Percentiles rank a stretch among this genome's conserved stretches.
These are phyloP conservation scores for Paraconiothyrium brasiliense DNA, from an alignment of 2,329 filamentous ascomycete species.

Conservation along the genomic window DNA sequence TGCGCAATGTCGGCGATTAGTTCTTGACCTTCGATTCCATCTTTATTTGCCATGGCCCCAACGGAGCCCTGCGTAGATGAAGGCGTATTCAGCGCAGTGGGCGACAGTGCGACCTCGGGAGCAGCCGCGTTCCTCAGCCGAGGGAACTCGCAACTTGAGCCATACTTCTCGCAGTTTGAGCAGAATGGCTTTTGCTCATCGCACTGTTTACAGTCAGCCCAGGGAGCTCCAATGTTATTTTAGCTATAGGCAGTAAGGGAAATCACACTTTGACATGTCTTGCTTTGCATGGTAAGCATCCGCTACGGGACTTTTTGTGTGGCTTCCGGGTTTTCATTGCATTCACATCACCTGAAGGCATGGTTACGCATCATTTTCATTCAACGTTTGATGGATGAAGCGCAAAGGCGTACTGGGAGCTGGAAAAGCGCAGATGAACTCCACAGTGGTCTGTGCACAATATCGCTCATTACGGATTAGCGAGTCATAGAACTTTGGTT, in stretches of 20 bases:
- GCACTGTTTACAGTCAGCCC: constrained; percentile 24
- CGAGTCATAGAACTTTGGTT: background rate
- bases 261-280: constrained; percentile 28
- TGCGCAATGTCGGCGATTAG: constrained; percentile 22
- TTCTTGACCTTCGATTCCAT: constrained; percentile 5
- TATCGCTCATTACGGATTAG: constrained; percentile 1
- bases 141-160: constrained; percentile 31
- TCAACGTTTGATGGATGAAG: constrained; percentile 5
- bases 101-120: constrained; percentile 16
- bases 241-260: background rate
- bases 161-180: constrained; percentile 32
- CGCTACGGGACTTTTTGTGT: constrained; percentile 29
- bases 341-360: constrained; percentile 14
- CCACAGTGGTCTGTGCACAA: background rate
- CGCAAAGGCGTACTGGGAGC: background rate
- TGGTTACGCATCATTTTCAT: constrained; percentile 1
- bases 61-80: constrained; percentile 20
- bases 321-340: constrained; percentile 24
- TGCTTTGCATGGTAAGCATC: constrained; percentile 27
- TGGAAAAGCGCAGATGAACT: constrained; percentile 2
- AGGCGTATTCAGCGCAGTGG: constrained; percentile 17
- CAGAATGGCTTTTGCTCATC: constrained; percentile 34
- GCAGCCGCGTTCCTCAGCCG: constrained; percentile 16
- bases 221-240: background rate
- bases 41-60: background rate